Percentiles rank a stretch among this genome's conserved stretches.
These are phyloP conservation scores for Cutaneotrichosporon dermatis DNA, from an alignment of 1,284 basidiomycete genomes.

Conservation along the genomic window DNA sequence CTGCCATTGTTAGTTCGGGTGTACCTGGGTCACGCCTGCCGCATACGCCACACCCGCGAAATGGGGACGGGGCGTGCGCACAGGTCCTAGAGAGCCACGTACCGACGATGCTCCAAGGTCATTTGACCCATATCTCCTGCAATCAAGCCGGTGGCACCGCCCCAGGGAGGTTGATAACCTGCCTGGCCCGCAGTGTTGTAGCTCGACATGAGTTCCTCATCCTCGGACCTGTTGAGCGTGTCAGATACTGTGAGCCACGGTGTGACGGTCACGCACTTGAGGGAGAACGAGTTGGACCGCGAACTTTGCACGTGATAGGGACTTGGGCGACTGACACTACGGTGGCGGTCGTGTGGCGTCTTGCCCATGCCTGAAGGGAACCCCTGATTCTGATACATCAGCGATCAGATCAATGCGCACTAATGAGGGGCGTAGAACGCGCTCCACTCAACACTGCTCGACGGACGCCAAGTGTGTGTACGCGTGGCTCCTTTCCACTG, in stretches of 20 bases:
- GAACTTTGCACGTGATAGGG: conserved; percentile 31
- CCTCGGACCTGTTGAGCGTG: conserved; percentile 29
- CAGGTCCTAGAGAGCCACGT: background rate
- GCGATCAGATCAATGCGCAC: background rate
- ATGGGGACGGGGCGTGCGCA: too few relatives aligned
- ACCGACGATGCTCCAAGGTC: conserved; percentile 36
- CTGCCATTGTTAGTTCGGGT: conserved; percentile 7
- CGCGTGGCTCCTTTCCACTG: too few relatives aligned
- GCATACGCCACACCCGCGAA: too few relatives aligned
- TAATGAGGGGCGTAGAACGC: too few relatives aligned
- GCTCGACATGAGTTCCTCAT: conserved; percentile 26
- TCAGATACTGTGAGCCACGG: conserved; percentile 3
- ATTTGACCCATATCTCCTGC: conserved; percentile 27
- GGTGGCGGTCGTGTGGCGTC: conserved; percentile 15
- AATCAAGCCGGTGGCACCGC: conserved; percentile 19
- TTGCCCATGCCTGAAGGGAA: conserved; percentile 3
- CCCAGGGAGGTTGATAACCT: conserved; percentile 28
- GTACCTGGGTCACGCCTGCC: background rate
- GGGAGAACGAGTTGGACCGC: conserved; percentile 31
- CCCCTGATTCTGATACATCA: background rate
- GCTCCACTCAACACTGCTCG: too few relatives aligned
- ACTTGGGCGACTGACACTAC: conserved; percentile 18
- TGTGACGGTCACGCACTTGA: conserved; percentile 21
- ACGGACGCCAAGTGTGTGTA: too few relatives aligned
- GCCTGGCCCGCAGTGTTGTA: conserved; percentile 23